A percentile compares a stretch with the other conserved stretches of the same genome.
Evolutionary conservation across 805 yeast genomes (phyloP).

Genomic region (Metschnikowia drakensbergensis): DNA sequence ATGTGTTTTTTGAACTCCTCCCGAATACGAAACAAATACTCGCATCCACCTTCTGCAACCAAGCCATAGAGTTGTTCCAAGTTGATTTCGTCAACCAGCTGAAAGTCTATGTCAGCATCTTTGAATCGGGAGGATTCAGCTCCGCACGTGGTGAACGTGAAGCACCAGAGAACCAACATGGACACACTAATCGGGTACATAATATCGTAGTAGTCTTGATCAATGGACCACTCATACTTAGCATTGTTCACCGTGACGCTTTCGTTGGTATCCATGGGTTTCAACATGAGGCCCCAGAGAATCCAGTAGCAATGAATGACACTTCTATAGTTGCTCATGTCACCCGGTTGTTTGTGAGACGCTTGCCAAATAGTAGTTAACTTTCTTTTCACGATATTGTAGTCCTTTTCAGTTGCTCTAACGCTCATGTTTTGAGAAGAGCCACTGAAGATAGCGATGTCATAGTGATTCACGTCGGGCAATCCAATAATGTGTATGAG

Average conservation of each 20-base stretch:
- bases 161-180: conserved; percentile 40
- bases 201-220: conserved; percentile 34
- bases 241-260: conserved; percentile 12
- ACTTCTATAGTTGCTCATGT: conserved; percentile 31
- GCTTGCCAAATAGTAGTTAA: conserved; percentile 30
- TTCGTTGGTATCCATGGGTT: conserved; percentile 19
- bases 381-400: conserved; percentile 31
- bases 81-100: conserved; percentile 14
- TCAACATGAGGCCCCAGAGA: conserved; percentile 38
- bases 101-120: conserved; percentile 12
- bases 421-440: conserved; percentile 64
- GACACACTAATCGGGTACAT: conserved; percentile 38
- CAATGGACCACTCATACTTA: conserved; percentile 29
- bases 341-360: conserved; percentile 18
- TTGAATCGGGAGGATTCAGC: conserved; percentile 25
- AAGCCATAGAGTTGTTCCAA: conserved; percentile 23
- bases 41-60: conserved; percentile 36
- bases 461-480: conserved; percentile 69
- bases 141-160: conserved; percentile 32
- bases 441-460: conserved; percentile 75
- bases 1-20: conserved; percentile 25
- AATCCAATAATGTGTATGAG: conserved; percentile 61
- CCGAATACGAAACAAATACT: conserved; percentile 32
- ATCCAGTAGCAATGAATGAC: conserved; percentile 38
- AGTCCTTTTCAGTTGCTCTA: conserved; percentile 34